phyloP scores from a whole-genome alignment of 768 basidiomycete genomes.

The Phanerochaete sordida region DNA sequence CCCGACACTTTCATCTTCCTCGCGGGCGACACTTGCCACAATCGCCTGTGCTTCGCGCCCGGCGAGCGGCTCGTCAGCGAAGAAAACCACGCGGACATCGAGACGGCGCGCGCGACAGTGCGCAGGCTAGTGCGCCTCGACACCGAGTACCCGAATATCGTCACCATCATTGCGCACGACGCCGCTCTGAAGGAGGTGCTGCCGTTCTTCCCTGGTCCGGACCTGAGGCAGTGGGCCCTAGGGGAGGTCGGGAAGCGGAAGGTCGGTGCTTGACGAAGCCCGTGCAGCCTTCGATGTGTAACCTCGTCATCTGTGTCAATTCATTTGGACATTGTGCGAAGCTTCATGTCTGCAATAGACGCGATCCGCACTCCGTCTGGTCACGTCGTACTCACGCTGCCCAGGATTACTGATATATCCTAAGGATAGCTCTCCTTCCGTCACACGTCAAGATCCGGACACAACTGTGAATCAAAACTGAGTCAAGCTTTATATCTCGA shows the following conservation, averaged over 20 bases:
- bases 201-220: conserved; percentile 4
- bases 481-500: no score
- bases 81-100: background rate
- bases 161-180: conserved; percentile 12
- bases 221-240: conserved; percentile 3
- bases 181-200: conserved; percentile 5
- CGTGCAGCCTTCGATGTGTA: no score
- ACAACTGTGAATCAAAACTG: no score
- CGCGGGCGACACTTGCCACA: conserved; percentile 55
- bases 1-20: conserved; percentile 54
- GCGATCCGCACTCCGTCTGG: no score
- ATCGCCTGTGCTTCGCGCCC: conserved; percentile 29
- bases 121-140: background rate
- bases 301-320: no score
- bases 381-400: no score
- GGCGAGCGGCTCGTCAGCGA: conserved; percentile 10
- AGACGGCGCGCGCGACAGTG: conserved; percentile 2
- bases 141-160: background rate
- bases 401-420: no score
- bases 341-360: no score
- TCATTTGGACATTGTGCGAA: no score
- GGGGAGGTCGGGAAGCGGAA: conserved; percentile 5
- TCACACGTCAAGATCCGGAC: no score
- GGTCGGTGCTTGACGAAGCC: no score
- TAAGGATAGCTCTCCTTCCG: no score